Percentiles rank a stretch among this genome's conserved stretches.
These are phyloP conservation scores for Curvularia verruculosa DNA, from an alignment of 2,329 filamentous ascomycete genomes.

Conservation along the genomic window DNA sequence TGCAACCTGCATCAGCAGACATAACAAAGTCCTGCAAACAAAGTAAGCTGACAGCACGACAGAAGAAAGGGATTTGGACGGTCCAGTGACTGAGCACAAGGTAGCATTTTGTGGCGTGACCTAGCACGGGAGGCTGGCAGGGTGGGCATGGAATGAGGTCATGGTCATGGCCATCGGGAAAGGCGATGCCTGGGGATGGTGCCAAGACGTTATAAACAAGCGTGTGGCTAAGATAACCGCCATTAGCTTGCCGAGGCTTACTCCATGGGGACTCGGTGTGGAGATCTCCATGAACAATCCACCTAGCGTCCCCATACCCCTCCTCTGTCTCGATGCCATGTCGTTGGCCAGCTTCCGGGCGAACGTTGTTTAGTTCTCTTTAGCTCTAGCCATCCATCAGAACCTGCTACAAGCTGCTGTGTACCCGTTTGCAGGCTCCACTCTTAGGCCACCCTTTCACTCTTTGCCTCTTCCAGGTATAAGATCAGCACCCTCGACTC, in stretches of 20 bases:
- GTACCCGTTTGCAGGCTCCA: constrained; percentile 13
- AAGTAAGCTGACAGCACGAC: constrained; percentile 3
- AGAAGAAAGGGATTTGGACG: not conserved
- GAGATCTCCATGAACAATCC: constrained; percentile 11
- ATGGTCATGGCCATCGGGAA: constrained; percentile 16
- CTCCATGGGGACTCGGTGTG: constrained; percentile 14
- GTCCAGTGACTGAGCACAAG: too few species aligned
- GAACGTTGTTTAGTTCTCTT: not conserved
- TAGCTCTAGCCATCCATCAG: not conserved
- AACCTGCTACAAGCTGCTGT: constrained; percentile 10
- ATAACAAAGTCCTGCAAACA: not conserved
- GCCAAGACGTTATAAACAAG: constrained; percentile 8
- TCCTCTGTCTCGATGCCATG: constrained; percentile 4
- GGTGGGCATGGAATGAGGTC: constrained; percentile 8
- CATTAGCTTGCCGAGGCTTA: constrained; percentile 11
- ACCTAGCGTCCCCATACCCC: constrained; percentile 11
- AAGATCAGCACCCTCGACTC: constrained; percentile 11
- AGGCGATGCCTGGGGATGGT: constrained; percentile 10
- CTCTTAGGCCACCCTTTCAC: constrained; percentile 16
- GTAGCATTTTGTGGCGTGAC: constrained; percentile 11
- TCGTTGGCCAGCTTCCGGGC: constrained; percentile 6
- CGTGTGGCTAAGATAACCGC: constrained; percentile 12
- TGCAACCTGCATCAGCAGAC: not conserved
- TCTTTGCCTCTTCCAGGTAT: constrained; percentile 8
- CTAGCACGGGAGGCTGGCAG: constrained; percentile 1